These are phyloP conservation scores for Cucurbita pepo DNA, from an alignment of 306 rosid species.

Conservation along the genomic window DNA sequence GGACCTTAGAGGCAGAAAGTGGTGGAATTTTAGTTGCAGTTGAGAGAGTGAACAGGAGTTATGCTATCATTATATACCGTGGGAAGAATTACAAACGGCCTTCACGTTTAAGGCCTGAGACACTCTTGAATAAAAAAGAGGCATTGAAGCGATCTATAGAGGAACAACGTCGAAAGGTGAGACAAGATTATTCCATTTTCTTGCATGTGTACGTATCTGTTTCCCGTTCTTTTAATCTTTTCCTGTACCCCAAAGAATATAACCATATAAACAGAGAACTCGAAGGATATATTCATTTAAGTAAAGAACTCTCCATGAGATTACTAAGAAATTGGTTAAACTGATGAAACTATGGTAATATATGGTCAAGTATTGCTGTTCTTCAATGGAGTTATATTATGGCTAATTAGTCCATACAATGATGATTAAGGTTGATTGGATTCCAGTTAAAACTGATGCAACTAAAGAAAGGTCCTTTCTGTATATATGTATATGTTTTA, in stretches of 20 bases:
- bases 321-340: not conserved
- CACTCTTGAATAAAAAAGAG: slow-evolving; percentile 55
- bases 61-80: slow-evolving; percentile 74
- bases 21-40: slow-evolving; percentile 85
- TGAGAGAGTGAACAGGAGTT: slow-evolving; percentile 64
- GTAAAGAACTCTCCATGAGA: not conserved
- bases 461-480: not conserved
- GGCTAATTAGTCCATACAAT: not conserved
- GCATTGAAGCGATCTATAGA: slow-evolving; percentile 70
- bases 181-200: not conserved
- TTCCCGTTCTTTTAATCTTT: not conserved
- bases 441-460: not conserved
- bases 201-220: not conserved
- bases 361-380: not conserved
- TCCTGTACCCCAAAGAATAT: not conserved
- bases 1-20: slow-evolving; percentile 73
- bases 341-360: not conserved
- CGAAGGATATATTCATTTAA: not conserved
- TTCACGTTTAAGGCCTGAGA: slow-evolving; percentile 60
- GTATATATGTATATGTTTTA: not conserved
- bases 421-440: not conserved
- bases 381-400: not conserved
- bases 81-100: slow-evolving; percentile 89
- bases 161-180: slow-evolving; percentile 78
- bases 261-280: too few species aligned